phyloP scores from a whole-genome alignment of 129 eudicot genomes.

The Chrysanthemum lavandulifolium region DNA sequence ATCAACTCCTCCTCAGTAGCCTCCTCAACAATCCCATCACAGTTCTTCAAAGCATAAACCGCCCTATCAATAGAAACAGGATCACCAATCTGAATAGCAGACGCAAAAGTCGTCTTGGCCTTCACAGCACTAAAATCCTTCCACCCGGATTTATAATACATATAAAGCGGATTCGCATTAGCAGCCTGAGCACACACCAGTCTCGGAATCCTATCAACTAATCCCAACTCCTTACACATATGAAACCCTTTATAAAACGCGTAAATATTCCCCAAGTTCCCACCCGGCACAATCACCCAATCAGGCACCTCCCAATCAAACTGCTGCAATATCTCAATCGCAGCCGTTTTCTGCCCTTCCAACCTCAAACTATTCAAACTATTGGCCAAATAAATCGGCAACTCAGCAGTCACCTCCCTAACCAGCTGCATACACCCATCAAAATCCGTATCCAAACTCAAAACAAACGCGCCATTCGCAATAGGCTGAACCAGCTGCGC shows the following conservation, averaged over 20 bases:
- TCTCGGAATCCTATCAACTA: conserved; percentile 24
- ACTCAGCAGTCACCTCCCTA: conserved; percentile 22
- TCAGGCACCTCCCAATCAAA: conserved; percentile 32
- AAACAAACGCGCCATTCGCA: conserved; percentile 27
- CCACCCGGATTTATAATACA: conserved; percentile 22
- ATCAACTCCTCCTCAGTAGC: conserved; percentile 30
- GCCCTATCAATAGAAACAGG: conserved; percentile 34
- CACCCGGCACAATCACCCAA: conserved; percentile 35
- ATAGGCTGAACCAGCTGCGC: conserved; percentile 31
- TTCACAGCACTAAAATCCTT: conserved; percentile 12
- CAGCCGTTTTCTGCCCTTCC: conserved; percentile 36
- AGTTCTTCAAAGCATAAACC: conserved; percentile 19
- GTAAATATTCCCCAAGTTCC: conserved; percentile 32
- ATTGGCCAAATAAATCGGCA: conserved; percentile 31
- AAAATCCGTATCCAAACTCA: conserved; percentile 31
- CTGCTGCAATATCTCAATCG: conserved; percentile 32
- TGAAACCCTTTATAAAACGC: conserved; percentile 28
- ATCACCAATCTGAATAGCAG: conserved; percentile 34
- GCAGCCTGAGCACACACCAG: conserved; percentile 33
- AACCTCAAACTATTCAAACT: conserved; percentile 24
- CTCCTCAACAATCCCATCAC: conserved; percentile 29
- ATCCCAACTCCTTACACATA: conserved; percentile 26
- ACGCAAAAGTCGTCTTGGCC: conserved; percentile 24
- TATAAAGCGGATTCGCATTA: conserved; percentile 27
- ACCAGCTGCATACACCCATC: conserved; percentile 31